Base-by-base conservation (phyloP, 1,284 basidiomycete species). In the Rugosomyces carneus region DNA sequence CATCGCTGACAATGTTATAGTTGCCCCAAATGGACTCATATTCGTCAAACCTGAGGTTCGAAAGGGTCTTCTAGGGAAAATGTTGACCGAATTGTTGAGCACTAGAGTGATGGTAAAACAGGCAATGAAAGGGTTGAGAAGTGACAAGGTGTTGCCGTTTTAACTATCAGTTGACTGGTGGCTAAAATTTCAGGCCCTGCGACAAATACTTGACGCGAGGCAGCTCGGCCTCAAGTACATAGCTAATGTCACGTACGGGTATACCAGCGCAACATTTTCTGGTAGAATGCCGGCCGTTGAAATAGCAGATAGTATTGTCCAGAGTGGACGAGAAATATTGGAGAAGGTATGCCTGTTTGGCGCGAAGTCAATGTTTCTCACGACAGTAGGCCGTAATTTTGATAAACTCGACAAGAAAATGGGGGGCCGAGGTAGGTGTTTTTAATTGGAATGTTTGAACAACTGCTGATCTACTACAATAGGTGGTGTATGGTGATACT, bases 271-370 rank as follows among this genome's bases (percentile, higher is more conserved):
- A 0, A 87, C 87, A 1, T 97, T 84, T 59, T 97, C 93, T 13
- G 95, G 96, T 2, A 76, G 95, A 39, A 99, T 99, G 96, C 95
- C 96, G 15, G 93, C 91, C 16, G 94, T 98, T 15, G 94, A 98
- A 67, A 91, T 99, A 32, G 96, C 95, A 0, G 95, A 99, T 60
- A 92, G 92, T 45, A 98, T 99, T 53, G 95, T 99, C 0, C 94
- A 98, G 67, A 93, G 82, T 16, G 95, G 95, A 1, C 75, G 95
- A 31, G 94, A 98, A 67, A 98, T 93, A 0, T 71, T 99, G 15
- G 94, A 98, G 65, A 92, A 93, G 76, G 92, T 87, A 29, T 7
- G 64, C 53, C 3, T 16, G 19, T 26, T 7, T 38, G 43, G 39
- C 27, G 45, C 15, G 13, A 9, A 6, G 31, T 24, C 13, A 34